Evolutionary conservation across 78 protist genomes (phyloP), one percentile per base, ranked within the genome.

Genomic region (Salpingoeca rosetta): DNA sequence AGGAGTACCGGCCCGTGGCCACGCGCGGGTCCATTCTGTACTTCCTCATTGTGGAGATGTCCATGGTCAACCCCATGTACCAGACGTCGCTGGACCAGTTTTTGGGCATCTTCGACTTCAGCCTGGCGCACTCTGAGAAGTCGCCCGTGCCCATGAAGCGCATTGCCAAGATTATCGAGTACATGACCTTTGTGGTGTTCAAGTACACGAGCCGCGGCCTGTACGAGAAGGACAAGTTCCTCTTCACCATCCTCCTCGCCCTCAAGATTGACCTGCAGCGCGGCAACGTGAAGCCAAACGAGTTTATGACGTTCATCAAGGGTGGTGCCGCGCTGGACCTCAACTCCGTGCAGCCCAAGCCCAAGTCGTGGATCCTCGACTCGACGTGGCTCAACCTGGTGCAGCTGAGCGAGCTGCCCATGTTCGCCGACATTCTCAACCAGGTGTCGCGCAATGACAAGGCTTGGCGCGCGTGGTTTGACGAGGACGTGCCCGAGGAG

Each of bases 1-100:
- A 92, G 88, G 94, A 92, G 87, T 95, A 90, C 91, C 90, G 95
- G 37, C 91, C 95, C 17, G 93, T 94, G 12, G 97, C 97, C 17
- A 57, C 83, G 28, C 95, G 96, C 26, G 96, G 96, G 80, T 88
- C 95, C 7, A 40, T 93, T 27, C 45, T 96, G 37, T 96, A 93
- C 84, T 96, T 96, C 90, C 43, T 92, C 78, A 86, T 96, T 57
- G 92, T 86, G 3, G 96, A 94, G 65, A 91, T 92, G 93, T 0
- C 92, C 77, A 22, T 82, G 22, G 93, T 96, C 77, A 84, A 83
- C 89, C 43, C 38, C 73, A 96, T 96, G 98, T 96, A 96, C 90
- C 92, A 92, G 87, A 89, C 90, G 41, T 93, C 96, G 3, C 91
- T 96, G 44, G 75, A 74, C 17, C 95, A 92, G 88, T 96, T 93